A percentile compares a stretch with the other conserved stretches of the same genome.
Evolutionary conservation across 2,329 filamentous ascomycete species (phyloP).

Genomic region (Nigrospora osmanthi): DNA sequence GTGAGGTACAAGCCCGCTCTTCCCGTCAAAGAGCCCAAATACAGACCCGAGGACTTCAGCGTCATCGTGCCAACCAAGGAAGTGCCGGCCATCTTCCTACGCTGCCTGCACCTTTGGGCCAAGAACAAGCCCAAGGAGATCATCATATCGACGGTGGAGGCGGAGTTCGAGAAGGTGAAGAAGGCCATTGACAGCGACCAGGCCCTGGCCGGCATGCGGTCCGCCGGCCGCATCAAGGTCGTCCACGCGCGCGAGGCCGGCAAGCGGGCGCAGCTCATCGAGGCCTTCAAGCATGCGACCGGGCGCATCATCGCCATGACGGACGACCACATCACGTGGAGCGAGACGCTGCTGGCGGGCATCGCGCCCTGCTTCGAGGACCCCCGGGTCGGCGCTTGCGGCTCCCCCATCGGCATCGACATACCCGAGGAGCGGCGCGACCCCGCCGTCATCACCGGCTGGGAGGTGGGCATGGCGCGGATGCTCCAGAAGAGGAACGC

Average conservation of each 20-base stretch:
- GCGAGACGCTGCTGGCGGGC: not conserved
- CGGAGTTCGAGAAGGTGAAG: not conserved
- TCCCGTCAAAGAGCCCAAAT: not conserved
- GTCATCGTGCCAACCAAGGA: not conserved
- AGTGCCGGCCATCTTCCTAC: not conserved
- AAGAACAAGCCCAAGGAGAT: not conserved
- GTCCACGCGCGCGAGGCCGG: not conserved
- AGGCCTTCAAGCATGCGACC: constrained; percentile 1
- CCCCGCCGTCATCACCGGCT: not conserved
- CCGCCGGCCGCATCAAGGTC: not conserved
- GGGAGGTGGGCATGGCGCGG: constrained; percentile 2
- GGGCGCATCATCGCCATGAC: constrained; percentile 5
- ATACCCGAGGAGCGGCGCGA: constrained; percentile 2
- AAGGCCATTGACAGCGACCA: not conserved
- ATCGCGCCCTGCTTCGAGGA: constrained; percentile 7
- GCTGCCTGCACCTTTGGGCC: not conserved
- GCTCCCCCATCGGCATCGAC: not conserved
- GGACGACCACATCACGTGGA: constrained; percentile 6
- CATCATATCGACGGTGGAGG: not conserved
- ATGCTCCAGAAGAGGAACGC: constrained; percentile 1
- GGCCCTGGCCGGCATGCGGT: not conserved
- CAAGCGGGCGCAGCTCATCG: not conserved
- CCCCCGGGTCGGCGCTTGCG: constrained; percentile 1
- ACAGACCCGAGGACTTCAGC: not conserved
- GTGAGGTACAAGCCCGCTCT: not conserved